Evolutionary conservation across 2,329 filamentous ascomycete species (phyloP).

Genomic region (Cordyceps javanica): DNA sequence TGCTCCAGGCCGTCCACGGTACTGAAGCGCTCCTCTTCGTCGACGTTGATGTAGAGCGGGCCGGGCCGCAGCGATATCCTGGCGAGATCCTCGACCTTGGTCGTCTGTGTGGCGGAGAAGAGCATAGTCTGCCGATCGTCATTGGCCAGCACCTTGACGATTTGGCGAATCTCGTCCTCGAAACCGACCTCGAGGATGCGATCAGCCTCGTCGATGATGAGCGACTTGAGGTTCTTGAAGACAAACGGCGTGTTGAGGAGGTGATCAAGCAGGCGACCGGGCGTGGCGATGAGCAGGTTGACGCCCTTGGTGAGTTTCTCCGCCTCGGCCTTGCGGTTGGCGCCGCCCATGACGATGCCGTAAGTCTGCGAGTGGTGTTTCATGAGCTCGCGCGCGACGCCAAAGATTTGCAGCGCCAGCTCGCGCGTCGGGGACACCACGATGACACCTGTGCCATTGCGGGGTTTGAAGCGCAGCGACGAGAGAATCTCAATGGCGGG

Average conservation of each 20-base stretch:
- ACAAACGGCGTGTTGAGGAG: conserved; percentile 87
- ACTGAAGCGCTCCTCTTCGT: conserved; percentile 79
- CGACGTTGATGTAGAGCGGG: conserved; percentile 95
- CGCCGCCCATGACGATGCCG: conserved; percentile 92
- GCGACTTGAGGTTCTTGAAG: conserved; percentile 86
- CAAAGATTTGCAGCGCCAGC: conserved; percentile 91
- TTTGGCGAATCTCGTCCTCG: conserved; percentile 96
- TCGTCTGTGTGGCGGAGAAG: conserved; percentile 98
- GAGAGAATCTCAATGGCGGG: conserved; percentile 91
- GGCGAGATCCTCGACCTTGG: conserved; percentile 91
- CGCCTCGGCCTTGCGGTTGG: conserved; percentile 82
- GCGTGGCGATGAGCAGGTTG: conserved; percentile 90
- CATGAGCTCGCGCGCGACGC: conserved; percentile 90
- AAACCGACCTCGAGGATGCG: conserved; percentile 95
- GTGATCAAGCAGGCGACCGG: conserved; percentile 87
- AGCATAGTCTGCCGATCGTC: conserved; percentile 90
- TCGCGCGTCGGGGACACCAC: conserved; percentile 91
- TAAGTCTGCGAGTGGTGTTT: conserved; percentile 89
- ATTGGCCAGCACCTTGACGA: conserved; percentile 87
- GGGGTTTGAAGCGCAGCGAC: conserved; percentile 85
- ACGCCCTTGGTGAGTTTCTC: conserved; percentile 93
- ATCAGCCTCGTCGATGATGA: conserved; percentile 96
- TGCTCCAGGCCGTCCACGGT: conserved; percentile 94
- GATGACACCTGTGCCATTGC: conserved; percentile 88
- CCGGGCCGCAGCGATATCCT: conserved; percentile 87